A percentile compares a stretch with the other conserved stretches of the same genome.
phyloP scores from a whole-genome alignment of 2,329 filamentous ascomycete genomes.

The Aspergillus brunneoviolaceus region DNA sequence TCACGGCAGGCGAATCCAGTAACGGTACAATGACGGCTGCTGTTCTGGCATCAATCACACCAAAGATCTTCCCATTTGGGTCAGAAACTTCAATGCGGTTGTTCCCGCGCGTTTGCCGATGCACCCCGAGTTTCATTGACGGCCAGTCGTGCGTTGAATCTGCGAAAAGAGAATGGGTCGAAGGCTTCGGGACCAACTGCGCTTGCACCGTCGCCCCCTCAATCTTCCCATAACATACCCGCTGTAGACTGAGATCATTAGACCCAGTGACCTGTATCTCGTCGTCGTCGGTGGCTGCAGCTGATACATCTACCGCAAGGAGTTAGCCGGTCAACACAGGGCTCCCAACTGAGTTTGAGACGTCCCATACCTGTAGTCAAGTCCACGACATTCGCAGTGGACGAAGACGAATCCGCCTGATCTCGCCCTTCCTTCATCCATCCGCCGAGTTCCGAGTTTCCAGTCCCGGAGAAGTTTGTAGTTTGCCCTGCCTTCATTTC shows the following conservation, averaged over 20 bases:
- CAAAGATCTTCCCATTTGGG: slow-evolving; percentile 69
- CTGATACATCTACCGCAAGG: slow-evolving; percentile 17
- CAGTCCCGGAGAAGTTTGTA: slow-evolving; percentile 45
- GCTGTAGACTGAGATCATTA: slow-evolving; percentile 62
- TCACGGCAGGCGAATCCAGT: slow-evolving; percentile 64
- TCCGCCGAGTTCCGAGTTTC: slow-evolving; percentile 60
- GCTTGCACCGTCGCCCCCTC: slow-evolving; percentile 67
- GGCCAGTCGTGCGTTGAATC: slow-evolving; percentile 63
- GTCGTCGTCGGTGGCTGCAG: slow-evolving; percentile 33
- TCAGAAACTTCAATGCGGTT: slow-evolving; percentile 70
- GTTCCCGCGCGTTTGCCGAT: slow-evolving; percentile 57
- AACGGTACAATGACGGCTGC: slow-evolving; percentile 69
- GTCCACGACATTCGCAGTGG: slow-evolving; percentile 53
- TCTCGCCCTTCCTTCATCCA: slow-evolving; percentile 64
- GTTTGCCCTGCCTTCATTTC: slow-evolving; percentile 44
- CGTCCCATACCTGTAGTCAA: slow-evolving; percentile 38
- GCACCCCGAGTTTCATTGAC: slow-evolving; percentile 69
- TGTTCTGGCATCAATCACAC: slow-evolving; percentile 67
- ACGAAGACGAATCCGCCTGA: slow-evolving; percentile 40
- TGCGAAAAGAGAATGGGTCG: slow-evolving; percentile 57
- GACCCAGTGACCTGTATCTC: slow-evolving; percentile 49
- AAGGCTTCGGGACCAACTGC: slow-evolving; percentile 67
- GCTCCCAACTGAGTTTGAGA: not conserved
- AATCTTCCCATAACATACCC: slow-evolving; percentile 79
- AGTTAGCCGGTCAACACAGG: slow-evolving; percentile 20